Conservation (phyloP, 2,329 filamentous ascomycete species). For the Emydomyces testavorans region DNA sequence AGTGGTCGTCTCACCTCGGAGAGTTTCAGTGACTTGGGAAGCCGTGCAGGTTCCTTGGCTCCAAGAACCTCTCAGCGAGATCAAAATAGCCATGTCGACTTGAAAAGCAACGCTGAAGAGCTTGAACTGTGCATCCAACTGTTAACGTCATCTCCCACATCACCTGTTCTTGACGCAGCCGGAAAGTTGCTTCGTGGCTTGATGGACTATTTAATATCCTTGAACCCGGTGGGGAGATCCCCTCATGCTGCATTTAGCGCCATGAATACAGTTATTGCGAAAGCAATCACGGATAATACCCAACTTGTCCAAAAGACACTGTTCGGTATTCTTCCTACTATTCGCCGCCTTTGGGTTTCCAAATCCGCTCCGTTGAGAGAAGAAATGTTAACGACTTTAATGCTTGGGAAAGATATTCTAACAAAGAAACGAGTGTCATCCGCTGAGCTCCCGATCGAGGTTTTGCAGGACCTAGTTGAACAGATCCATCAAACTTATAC, state of each 20-base stretch:
- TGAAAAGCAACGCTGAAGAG: slow-evolving; percentile 37
- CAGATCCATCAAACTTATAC: slow-evolving; percentile 68
- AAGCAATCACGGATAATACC: slow-evolving; percentile 57
- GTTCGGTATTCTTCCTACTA: slow-evolving; percentile 54
- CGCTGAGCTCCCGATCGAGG: slow-evolving; percentile 31
- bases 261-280: slow-evolving; percentile 59
- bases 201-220: slow-evolving; percentile 50
- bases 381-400: slow-evolving; percentile 63
- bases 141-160: slow-evolving; percentile 55
- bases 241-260: slow-evolving; percentile 64
- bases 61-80: slow-evolving; percentile 19
- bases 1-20: slow-evolving; percentile 23
- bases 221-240: slow-evolving; percentile 48
- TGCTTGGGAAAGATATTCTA: slow-evolving; percentile 52
- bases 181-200: slow-evolving; percentile 47
- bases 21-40: slow-evolving; percentile 20
- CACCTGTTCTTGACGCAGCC: slow-evolving; percentile 49
- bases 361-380: slow-evolving; percentile 57
- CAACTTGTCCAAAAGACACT: slow-evolving; percentile 50
- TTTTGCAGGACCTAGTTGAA: slow-evolving; percentile 55
- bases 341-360: slow-evolving; percentile 67
- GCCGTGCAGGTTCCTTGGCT: slow-evolving; percentile 25
- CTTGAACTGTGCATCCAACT: slow-evolving; percentile 55
- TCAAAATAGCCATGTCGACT: slow-evolving; percentile 14
- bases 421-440: slow-evolving; percentile 30